Conservation (phyloP, 768 basidiomycete species). For the Leucosporidium creatinivorum region DNA sequence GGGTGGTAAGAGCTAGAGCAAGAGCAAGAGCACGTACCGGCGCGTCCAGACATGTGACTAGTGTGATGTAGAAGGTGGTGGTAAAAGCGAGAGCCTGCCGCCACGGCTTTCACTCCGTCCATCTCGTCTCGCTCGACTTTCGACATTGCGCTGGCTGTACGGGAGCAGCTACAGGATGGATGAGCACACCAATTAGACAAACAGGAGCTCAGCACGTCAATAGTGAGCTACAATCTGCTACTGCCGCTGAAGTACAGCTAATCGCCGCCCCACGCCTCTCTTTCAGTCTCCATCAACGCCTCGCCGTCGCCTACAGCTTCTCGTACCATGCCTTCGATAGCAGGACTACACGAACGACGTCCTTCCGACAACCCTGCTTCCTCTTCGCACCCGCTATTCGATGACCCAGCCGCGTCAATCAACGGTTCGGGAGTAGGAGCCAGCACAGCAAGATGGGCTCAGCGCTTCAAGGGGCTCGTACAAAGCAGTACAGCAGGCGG, state of each 20-base stretch:
- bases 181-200: no score
- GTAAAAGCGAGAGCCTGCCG: background rate
- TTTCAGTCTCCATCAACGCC: background rate
- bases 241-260: background rate
- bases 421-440: no score
- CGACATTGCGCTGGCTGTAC: background rate
- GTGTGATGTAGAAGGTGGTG: background rate
- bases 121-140: no score
- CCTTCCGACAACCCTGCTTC: background rate
- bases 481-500: no score
- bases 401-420: no score
- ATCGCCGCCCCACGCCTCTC: background rate
- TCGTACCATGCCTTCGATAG: background rate
- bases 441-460: no score
- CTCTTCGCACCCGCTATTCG: background rate
- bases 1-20: background rate
- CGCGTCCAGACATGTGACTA: constrained; percentile 15
- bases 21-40: constrained; percentile 2
- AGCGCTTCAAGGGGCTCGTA: no score
- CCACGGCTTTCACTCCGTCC: no score
- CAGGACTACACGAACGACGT: background rate
- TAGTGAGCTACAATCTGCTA: background rate
- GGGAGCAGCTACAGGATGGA: no score
- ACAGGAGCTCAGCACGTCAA: background rate
- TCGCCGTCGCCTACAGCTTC: background rate